Base-by-base conservation (phyloP, 1,284 basidiomycete species). In the Puccinia sorghi region DNA sequence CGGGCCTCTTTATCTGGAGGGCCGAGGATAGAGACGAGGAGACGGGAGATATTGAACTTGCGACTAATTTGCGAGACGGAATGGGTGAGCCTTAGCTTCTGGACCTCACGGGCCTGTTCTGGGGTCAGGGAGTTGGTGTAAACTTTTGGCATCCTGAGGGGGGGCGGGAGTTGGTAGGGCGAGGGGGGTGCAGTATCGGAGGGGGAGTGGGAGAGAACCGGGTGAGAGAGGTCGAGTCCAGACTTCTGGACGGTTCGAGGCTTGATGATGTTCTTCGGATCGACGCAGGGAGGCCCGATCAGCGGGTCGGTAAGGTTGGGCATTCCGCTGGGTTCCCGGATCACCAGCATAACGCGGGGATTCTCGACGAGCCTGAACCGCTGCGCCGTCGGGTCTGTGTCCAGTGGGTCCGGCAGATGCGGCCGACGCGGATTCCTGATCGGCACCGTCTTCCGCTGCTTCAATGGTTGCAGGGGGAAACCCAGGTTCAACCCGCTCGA, bases 371-470 rank as follows among this genome's bases (percentile, higher is more conserved):
- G 48, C n/a, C 41, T 54, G 48, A 75, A 66, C 1, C 54, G 17
- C 22, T 54, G 72, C 20, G 61, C 72, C 11, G 59, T 37, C 1
- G 59, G 59, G 37, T 75, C 72, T 22, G 25, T 64, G 27, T 32
- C 48, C 8, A 66, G 13, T 3, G 72, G 72, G 52, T 75, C 72
- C 4, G 61, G n/a, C 8, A 75, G 27, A 66, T 64, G 72, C 17
- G 72, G 72, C 32, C 72, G 72, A 5, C 27, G 41, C 15, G 72
- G 72, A 39, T 66, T 59, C 27, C 72, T 25, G 61, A 64, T 63
- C 37, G 61, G 72, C 20, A 50, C 64, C 61, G 72, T 75, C 48
- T 66, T 64, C 32, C 72, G 41, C 52, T 75, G 72, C 39, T 75
- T 64, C 25, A 46, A 13, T 22, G 72, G 72, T 54, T 75, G 72